These are phyloP conservation scores for Tricharina praecox DNA, from an alignment of 495 filamentous ascomycete genomes.

Conservation along the genomic window DNA sequence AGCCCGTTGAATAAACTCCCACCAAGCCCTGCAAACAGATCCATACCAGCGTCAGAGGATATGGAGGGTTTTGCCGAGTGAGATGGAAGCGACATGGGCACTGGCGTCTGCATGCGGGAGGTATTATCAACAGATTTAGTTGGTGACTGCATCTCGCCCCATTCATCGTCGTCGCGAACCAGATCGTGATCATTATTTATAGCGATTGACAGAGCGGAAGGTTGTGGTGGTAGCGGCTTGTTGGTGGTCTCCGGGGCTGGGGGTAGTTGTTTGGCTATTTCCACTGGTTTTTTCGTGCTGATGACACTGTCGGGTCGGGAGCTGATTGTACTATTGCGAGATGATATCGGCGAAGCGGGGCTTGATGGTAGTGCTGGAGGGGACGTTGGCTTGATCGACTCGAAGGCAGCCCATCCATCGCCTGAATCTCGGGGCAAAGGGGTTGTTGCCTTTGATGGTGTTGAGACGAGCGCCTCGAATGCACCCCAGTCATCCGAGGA, in stretches of 20 bases:
- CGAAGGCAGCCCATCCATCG: constrained; percentile 12
- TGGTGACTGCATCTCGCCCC: constrained; percentile 19
- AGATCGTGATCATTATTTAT: background rate
- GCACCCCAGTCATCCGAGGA: constrained; percentile 15
- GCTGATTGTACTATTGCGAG: background rate
- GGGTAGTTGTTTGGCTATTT: too few species aligned
- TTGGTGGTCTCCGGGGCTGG: too few species aligned
- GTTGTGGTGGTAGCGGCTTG: background rate
- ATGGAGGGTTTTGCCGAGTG: too few species aligned
- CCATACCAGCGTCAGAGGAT: too few species aligned
- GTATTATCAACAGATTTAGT: background rate
- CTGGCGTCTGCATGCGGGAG: too few species aligned
- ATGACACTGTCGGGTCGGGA: background rate
- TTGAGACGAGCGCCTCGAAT: constrained; percentile 7
- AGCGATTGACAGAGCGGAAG: background rate
- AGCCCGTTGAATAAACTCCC: too few species aligned
- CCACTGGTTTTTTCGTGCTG: background rate
- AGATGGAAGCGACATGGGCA: background rate
- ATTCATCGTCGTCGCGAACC: constrained; percentile 28
- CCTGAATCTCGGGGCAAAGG: too few species aligned
- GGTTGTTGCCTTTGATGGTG: too few species aligned
- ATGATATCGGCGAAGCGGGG: background rate
- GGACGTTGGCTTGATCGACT: background rate
- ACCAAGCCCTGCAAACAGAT: too few species aligned
- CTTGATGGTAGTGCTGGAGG: background rate